These are phyloP conservation scores for Apophysomyces trapeziformis DNA, from an alignment of 371 early-diverging fungal species.

Conservation along the genomic window DNA sequence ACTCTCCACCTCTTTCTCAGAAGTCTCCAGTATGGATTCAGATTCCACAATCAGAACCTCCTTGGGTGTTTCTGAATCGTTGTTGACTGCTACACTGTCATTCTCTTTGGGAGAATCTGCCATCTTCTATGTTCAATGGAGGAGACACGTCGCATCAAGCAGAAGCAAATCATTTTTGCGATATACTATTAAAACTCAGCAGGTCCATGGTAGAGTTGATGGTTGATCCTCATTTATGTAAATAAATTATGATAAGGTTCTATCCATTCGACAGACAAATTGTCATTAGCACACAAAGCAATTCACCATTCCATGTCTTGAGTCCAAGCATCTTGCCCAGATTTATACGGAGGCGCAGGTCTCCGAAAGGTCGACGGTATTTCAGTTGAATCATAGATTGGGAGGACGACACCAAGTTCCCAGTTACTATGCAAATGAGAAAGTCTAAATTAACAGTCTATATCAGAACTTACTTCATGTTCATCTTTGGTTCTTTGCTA, in stretches of 20 bases:
- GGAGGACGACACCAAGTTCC: conserved; percentile 53
- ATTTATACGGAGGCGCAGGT: conserved; percentile 41
- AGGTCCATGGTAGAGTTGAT: not conserved
- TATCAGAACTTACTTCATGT: conserved; percentile 38
- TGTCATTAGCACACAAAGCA: too few species aligned
- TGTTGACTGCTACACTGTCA: not conserved
- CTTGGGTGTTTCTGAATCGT: not conserved
- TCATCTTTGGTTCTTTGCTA: conserved; percentile 37
- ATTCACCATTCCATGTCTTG: conserved; percentile 28
- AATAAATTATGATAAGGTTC: not conserved
- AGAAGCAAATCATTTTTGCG: not conserved
- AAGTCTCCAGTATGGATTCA: not conserved
- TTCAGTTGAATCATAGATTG: conserved; percentile 32
- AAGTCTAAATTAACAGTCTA: not conserved
- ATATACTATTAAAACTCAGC: not conserved
- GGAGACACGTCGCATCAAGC: not conserved
- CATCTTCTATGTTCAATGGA: not conserved
- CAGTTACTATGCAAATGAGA: conserved; percentile 38
- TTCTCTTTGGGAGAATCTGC: conserved; percentile 3
- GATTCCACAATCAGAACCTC: not conserved
- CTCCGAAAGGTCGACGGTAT: conserved; percentile 40
- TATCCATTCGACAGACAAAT: too few species aligned
- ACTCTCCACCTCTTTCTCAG: not conserved
- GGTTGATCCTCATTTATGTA: not conserved
- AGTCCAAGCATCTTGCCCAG: conserved; percentile 46